Evolutionary conservation across 805 yeast genomes (phyloP), one percentile per base, ranked within the genome.

Genomic region (Wickerhamomyces sydowiorum): DNA sequence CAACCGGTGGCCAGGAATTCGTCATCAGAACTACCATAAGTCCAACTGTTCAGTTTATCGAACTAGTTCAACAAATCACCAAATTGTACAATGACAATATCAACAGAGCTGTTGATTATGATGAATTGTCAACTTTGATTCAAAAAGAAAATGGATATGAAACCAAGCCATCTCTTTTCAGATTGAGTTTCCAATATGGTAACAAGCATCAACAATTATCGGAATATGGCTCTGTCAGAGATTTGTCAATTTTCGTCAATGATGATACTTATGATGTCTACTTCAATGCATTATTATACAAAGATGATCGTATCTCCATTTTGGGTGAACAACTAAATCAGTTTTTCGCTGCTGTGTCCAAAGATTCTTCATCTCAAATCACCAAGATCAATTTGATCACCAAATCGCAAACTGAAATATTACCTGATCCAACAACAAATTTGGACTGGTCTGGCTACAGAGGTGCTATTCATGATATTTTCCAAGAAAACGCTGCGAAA

Each of bases 381-480:
- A 78, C 93, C 36, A 69, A 77, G 45, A 74, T 86, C 24, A 74
- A 77, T 33, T 70, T 93, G 49, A 67, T 87, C 42, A 88, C 98
- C 2, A 54, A 65, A n/a, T 61, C 80, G 2, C 96, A 89, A 53
- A 57, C 54, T 36, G 48, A 61, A 1, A 64, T 70, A 2, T 69
- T 95, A 42, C 99, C 99, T 7, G 90, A 90, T 60, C 98, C 99
- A 35, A 86, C 88, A 8, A 61, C 68, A 9, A 84, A 89, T 53
- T 72, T 93, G 49, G 96, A 89, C 64, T 93, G 97, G 97, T 71
- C 81, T 33, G 85, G 84, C 23, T 93, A 78, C 64, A 75, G 95
- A 51, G 99, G 99, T 36, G 90, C 98, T 14, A 95, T 93, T 54
- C 99, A 93, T 58, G 99, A 93, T 56, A 90, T 93, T 35, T 93